These are phyloP conservation scores for Pleurotus giganteus DNA, from an alignment of 768 basidiomycete genomes.

Conservation along the genomic window DNA sequence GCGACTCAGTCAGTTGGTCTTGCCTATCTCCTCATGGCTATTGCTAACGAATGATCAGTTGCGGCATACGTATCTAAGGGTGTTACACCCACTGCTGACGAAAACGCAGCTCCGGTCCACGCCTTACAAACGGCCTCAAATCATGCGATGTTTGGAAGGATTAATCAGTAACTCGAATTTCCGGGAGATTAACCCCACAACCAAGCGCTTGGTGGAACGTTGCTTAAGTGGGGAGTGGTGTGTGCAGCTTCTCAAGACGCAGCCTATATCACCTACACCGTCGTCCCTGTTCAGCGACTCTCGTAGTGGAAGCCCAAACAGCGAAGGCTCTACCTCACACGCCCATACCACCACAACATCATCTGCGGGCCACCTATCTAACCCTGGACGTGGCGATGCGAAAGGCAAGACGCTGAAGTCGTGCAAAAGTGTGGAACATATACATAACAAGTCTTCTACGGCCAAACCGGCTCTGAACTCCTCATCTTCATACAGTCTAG, in stretches of 20 bases:
- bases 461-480: conserved; percentile 22
- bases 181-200: conserved; percentile 83
- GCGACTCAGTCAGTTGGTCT: conserved; percentile 71
- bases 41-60: conserved; percentile 42
- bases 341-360: not conserved
- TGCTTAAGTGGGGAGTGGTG: conserved; percentile 90
- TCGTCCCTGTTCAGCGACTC: conserved; percentile 5
- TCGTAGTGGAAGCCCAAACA: conserved; percentile 8
- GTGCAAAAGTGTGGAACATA: conserved; percentile 65
- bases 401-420: conserved; percentile 51
- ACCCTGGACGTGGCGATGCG: not conserved
- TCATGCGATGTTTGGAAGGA: conserved; percentile 78
- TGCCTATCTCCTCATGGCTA: not conserved
- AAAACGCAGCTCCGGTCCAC: conserved; percentile 85
- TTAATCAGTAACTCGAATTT: conserved; percentile 73
- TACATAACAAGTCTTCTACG: conserved; percentile 30
- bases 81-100: conserved; percentile 90
- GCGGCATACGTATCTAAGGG: conserved; percentile 95
- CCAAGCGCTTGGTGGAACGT: conserved; percentile 86
- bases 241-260: conserved; percentile 55
- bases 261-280: conserved; percentile 11
- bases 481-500: conserved; percentile 24
- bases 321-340: conserved; percentile 10
- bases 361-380: not conserved
- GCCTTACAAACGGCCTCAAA: conserved; percentile 91